Base-by-base conservation (phyloP, 257 asterid species). In the Rhazya stricta region DNA sequence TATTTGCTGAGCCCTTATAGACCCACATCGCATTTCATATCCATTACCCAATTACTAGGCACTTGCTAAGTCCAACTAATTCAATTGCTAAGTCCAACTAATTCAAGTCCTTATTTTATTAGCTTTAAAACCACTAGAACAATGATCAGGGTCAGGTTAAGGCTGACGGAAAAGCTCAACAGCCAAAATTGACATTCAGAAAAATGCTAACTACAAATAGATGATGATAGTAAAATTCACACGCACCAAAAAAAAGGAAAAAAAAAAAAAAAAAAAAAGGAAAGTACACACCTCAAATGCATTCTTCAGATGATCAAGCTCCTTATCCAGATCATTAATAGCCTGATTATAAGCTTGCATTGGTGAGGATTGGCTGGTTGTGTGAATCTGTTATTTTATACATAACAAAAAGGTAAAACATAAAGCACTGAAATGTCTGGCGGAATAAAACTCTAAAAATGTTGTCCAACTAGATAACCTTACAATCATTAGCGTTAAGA, bases 281-380 rank as follows among this genome's bases (percentile, higher is more conserved):
- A 19, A 0, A 46, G 15, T 45, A 30, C 62, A 72, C 76, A 90
- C 98, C 93, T 91, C 96, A 39, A 94, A 88, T 72, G 85, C 91
- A 77, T 81, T 91, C 88, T 90, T 94, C 74, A 91, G 85, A 83
- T 89, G 91, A 83, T 94, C 98, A 62, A 94, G 85, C 78, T 94
- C 98, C 90, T 89, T 94, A 78, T 94, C 98, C 80, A 90, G 88
- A 85, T 94, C 98, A 78, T 94, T 90, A 76, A 94, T 92, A 51
- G 97, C 98, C 85, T 94, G 97, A 86, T 94, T 94, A 81, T 91
- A 94, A 3, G 98, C 98, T 86, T 94, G 98, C 98, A 94, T 94
- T 9, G 97, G 98, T 9, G 98, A 94, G 73, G 98, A 94, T 77
- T 94, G 97, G 85, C 97, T 91, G 39, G 96, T 82, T 6, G 97